Percentiles rank a stretch among this genome's conserved stretches.
phyloP scores from a whole-genome alignment of 768 basidiomycete genomes.

The Psilocybe cyanescens region DNA sequence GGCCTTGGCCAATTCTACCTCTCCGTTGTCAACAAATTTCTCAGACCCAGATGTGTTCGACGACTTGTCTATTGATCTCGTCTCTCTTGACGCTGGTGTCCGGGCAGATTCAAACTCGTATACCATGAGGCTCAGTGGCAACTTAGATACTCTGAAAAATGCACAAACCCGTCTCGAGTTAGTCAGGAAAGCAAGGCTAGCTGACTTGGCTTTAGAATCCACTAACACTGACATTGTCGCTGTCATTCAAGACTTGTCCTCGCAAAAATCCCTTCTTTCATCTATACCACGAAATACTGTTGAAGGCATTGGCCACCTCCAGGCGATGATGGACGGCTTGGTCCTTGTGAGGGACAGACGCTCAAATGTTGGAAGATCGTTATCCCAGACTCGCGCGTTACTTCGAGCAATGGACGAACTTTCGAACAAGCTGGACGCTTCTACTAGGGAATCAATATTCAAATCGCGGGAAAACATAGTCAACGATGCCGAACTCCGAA shows the following conservation, averaged over 20 bases:
- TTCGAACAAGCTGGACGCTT: slow-evolving; percentile 44
- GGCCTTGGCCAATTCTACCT: background rate
- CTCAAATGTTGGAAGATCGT: slow-evolving; percentile 37
- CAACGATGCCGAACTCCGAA: slow-evolving; percentile 53
- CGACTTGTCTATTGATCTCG: slow-evolving; percentile 59
- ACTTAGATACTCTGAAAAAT: slow-evolving; percentile 50
- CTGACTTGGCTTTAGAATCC: slow-evolving; percentile 46
- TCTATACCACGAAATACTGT: slow-evolving; percentile 17
- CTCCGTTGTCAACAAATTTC: background rate
- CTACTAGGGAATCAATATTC: slow-evolving; percentile 52
- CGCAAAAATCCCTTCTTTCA: slow-evolving; percentile 39
- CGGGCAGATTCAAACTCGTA: slow-evolving; percentile 73
- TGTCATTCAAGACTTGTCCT: slow-evolving; percentile 42
- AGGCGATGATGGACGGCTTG: slow-evolving; percentile 38
- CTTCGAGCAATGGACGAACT: slow-evolving; percentile 58
- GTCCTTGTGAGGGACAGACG: slow-evolving; percentile 10
- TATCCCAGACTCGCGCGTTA: slow-evolving; percentile 58
- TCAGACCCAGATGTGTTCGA: slow-evolving; percentile 19
- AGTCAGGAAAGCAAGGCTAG: slow-evolving; percentile 54
- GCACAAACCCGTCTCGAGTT: slow-evolving; percentile 53
- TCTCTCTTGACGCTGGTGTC: slow-evolving; percentile 64
- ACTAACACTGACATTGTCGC: slow-evolving; percentile 41
- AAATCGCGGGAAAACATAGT: slow-evolving; percentile 50
- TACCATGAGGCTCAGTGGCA: slow-evolving; percentile 63
- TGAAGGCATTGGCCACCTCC: slow-evolving; percentile 33